Evolutionary conservation across 805 yeast genomes (phyloP).

Genomic region (Lipomyces chichibuensis): DNA sequence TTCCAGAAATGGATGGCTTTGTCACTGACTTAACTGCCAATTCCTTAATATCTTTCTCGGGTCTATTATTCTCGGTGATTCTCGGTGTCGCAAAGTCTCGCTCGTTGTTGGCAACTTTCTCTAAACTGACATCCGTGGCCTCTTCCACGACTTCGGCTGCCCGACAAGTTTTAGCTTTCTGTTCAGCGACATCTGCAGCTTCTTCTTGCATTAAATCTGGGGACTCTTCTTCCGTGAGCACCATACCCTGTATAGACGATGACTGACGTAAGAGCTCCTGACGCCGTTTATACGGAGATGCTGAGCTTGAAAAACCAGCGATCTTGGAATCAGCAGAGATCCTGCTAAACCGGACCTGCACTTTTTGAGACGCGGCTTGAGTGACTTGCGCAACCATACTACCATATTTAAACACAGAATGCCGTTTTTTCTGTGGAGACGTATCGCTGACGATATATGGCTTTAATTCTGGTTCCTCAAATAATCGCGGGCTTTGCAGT

Average conservation of each 20-base stretch:
- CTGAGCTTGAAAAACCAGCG: background rate
- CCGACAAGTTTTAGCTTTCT: background rate
- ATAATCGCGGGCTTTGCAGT: conserved; percentile 25
- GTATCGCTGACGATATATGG: conserved; percentile 24
- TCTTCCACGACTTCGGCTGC: background rate
- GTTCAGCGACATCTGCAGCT: background rate
- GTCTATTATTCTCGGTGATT: background rate
- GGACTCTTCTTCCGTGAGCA: background rate
- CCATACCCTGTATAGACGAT: background rate
- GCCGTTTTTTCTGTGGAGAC: conserved; percentile 30
- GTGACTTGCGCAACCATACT: background rate
- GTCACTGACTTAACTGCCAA: background rate
- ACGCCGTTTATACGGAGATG: background rate
- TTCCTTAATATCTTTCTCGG: background rate
- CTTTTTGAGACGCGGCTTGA: background rate
- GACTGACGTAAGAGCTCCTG: background rate
- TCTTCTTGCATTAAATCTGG: background rate
- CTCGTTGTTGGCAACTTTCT: no score
- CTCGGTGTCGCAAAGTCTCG: background rate
- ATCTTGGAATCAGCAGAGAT: conserved; percentile 15
- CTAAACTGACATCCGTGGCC: background rate
- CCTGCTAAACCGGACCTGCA: conserved; percentile 7
- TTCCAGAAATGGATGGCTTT: background rate
- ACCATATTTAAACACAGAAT: conserved; percentile 22
- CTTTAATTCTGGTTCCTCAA: conserved; percentile 28